phyloP scores from a whole-genome alignment of 768 basidiomycete species.

The Suillus hirtellus region DNA sequence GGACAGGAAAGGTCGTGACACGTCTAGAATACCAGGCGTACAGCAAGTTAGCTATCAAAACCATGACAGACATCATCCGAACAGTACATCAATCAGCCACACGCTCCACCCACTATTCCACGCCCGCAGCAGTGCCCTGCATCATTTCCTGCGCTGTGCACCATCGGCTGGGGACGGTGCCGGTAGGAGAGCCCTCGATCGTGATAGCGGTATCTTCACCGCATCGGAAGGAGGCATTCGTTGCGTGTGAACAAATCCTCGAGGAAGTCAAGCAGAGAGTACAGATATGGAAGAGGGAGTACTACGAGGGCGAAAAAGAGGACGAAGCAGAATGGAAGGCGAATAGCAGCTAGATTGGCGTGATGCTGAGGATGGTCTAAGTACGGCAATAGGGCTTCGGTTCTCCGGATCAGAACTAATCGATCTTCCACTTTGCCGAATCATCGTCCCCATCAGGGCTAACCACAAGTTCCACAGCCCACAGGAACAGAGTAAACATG shows the following conservation, averaged over 20 bases:
- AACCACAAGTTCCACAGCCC: conserved; percentile 81
- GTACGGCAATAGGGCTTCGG: not conserved
- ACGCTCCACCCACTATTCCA: conserved; percentile 44
- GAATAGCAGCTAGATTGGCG: conserved; percentile 37
- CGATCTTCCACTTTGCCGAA: conserved; percentile 78
- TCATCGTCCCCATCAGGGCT: conserved; percentile 71
- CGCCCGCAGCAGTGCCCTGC: conserved; percentile 27
- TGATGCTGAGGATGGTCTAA: conserved; percentile 3
- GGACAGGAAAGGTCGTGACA: conserved; percentile 65
- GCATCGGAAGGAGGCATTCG: conserved; percentile 80
- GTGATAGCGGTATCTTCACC: conserved; percentile 85
- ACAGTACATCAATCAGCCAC: conserved; percentile 42
- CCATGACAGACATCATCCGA: conserved; percentile 61
- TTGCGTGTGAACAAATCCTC: conserved; percentile 78
- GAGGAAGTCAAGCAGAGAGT: conserved; percentile 82
- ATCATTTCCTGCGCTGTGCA: conserved; percentile 63
- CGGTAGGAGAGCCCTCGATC: conserved; percentile 79
- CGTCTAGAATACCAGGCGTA: conserved; percentile 84
- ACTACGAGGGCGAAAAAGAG: conserved; percentile 70
- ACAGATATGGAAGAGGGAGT: conserved; percentile 93
- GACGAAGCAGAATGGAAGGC: conserved; percentile 70
- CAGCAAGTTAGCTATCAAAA: conserved; percentile 77
- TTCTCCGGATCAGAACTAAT: conserved; percentile 32
- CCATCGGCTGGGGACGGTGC: conserved; percentile 77
- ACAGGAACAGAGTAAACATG: conserved; percentile 80